Evolutionary conservation across 2,329 filamentous ascomycete genomes (phyloP).

Genomic region (Aspergillus melleus): DNA sequence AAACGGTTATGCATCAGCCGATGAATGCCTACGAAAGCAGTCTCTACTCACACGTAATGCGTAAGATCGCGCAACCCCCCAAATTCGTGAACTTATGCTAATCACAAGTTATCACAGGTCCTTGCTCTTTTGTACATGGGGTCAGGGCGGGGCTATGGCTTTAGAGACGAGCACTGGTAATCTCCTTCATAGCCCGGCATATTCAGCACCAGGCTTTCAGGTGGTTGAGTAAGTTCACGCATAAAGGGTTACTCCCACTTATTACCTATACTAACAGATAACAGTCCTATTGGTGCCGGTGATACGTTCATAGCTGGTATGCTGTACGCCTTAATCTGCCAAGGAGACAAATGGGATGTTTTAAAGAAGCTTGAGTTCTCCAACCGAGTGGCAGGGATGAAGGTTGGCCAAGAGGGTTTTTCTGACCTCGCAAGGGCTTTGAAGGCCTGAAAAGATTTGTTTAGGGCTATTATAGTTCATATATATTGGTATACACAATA

Average conservation of each 20-base stretch:
- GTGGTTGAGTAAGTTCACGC: conserved; percentile 60
- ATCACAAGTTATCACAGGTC: conserved; percentile 33
- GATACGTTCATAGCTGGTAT: conserved; percentile 75
- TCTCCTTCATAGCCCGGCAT: conserved; percentile 48
- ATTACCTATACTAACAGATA: conserved; percentile 12
- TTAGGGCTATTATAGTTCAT: no score
- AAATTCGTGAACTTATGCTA: neutral
- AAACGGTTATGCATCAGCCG: conserved; percentile 47
- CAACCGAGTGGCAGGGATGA: conserved; percentile 65
- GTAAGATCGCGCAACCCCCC: conserved; percentile 38
- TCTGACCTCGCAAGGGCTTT: conserved; percentile 46
- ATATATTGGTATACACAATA: no score
- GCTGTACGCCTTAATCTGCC: conserved; percentile 61
- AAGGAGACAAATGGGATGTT: conserved; percentile 50
- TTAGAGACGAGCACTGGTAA: conserved; percentile 38
- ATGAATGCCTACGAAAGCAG: conserved; percentile 54
- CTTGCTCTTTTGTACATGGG: conserved; percentile 61
- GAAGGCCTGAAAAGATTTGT: neutral
- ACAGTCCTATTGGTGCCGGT: conserved; percentile 69
- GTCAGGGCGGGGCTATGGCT: conserved; percentile 53
- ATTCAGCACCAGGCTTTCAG: conserved; percentile 36
- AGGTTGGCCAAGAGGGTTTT: conserved; percentile 69
- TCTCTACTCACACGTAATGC: conserved; percentile 41
- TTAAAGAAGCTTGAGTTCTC: conserved; percentile 58
- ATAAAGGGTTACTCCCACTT: neutral